Base-by-base conservation (phyloP, 305 asterid species). In the Withania somnifera region DNA sequence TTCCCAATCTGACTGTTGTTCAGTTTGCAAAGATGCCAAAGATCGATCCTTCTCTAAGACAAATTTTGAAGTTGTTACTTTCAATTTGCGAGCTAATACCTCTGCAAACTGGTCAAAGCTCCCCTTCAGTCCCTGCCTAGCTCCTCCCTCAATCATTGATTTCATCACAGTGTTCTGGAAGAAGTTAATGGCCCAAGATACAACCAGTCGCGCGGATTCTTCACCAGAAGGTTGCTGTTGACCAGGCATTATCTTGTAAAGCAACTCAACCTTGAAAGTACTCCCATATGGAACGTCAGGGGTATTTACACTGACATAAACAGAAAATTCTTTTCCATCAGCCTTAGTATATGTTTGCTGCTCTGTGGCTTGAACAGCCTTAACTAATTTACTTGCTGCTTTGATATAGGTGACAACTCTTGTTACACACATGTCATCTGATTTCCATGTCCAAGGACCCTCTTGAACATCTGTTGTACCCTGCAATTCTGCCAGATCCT, bases 231-330 rank as follows among this genome's bases (percentile, higher is more conserved):
- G 78, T 34, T 79, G 82, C 86, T 53, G 86, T 10, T 24, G 81
- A 36, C 93, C 91, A 3, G 91, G 90, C 85, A 84, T 89, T 86
- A 95, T 88, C 86, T 89, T 92, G 84, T 92, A 95, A 20, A 93
- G 93, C 63, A 95, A 73, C 54, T 93, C 89, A 56, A 93, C 86
- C 83, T 92, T 91, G 86, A 95, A 95, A 60, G 90, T 86, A 81
- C 77, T 89, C 63, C 98, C 98, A 81, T 93, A 95, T 5, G 97
- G 98, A 83, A 93, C 98, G 67, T 93, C 98, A 17, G 98, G 98
- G 69, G 97, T 93, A 86, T 82, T 88, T 83, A 92, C 97, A 19
- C 52, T 82, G 54, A 91, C 91, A 54, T 58, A 84, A 77, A 92
- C 90, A 45, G 86, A 90, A 85, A 90, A 95, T 84, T 90, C 97